These are phyloP conservation scores for Aristolochia contorta DNA, from an alignment of 164 flowering plant genomes.

Conservation along the genomic window DNA sequence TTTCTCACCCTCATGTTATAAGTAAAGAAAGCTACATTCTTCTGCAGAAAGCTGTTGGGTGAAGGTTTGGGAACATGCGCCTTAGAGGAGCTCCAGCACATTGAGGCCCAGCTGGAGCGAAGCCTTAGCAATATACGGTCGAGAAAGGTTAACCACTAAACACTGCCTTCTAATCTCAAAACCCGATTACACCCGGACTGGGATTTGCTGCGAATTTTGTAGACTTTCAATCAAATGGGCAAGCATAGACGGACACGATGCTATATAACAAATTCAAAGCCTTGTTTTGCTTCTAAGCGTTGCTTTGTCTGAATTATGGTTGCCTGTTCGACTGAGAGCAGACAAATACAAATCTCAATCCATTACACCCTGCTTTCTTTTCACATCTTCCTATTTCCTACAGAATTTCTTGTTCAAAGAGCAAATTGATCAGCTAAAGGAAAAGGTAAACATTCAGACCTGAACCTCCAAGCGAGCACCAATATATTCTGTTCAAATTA, in stretches of 20 bases:
- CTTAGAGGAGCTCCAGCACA: slow-evolving; percentile 53
- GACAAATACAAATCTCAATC: too few species aligned
- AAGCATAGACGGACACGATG: too few species aligned
- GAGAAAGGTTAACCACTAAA: slow-evolving; percentile 38
- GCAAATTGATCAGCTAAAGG: slow-evolving; percentile 48
- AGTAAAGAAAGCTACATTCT: background rate
- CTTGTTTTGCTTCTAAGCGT: too few species aligned
- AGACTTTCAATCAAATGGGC: too few species aligned
- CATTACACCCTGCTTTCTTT: too few species aligned
- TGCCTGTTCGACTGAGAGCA: too few species aligned
- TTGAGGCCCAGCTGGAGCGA: slow-evolving; percentile 59
- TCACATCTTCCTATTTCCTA: background rate
- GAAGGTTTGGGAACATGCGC: slow-evolving; percentile 54
- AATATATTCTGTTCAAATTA: background rate
- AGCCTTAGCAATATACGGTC: slow-evolving; percentile 48
- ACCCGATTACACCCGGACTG: background rate
- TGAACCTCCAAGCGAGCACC: too few species aligned
- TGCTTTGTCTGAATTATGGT: too few species aligned
- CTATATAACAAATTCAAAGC: too few species aligned
- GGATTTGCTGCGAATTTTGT: background rate
- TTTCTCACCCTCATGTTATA: background rate
- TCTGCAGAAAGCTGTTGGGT: slow-evolving; percentile 63
- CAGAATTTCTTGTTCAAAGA: slow-evolving; percentile 60
- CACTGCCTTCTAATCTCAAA: background rate
- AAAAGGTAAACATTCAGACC: slow-evolving; percentile 37